phyloP scores from a whole-genome alignment of 2,329 filamentous ascomycete species.

The Sclerotinia spermophila region DNA sequence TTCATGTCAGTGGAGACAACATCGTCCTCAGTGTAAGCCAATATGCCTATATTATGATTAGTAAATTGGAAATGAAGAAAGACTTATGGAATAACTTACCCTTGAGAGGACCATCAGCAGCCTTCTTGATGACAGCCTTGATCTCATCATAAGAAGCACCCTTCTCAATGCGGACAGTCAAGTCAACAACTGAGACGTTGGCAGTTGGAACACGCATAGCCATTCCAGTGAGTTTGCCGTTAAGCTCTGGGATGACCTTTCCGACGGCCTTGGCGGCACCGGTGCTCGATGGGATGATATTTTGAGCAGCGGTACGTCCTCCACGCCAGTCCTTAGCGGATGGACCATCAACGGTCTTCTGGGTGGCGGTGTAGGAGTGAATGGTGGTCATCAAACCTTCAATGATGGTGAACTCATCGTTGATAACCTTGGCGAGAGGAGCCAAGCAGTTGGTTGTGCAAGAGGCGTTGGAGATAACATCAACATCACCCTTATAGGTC shows the following conservation, averaged over 20 bases:
- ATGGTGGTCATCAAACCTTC: constrained; percentile 99
- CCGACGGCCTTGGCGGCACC: constrained; percentile 99
- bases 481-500: constrained; percentile 82
- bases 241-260: constrained; percentile 97
- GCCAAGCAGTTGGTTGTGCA: constrained; percentile 99
- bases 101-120: constrained; percentile 79
- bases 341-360: constrained; percentile 98
- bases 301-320: constrained; percentile 97
- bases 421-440: constrained; percentile 97
- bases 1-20: constrained; percentile 91
- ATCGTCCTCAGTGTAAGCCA: constrained; percentile 95
- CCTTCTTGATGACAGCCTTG: constrained; percentile 87
- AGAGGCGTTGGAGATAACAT: constrained; percentile 98
- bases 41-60: constrained; percentile 57
- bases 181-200: constrained; percentile 98
- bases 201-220: constrained; percentile 97
- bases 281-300: constrained; percentile 99
- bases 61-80: background rate
- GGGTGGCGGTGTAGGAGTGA: constrained; percentile 99
- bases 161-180: constrained; percentile 95
- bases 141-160: constrained; percentile 82
- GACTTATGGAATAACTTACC: constrained; percentile 52
- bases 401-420: constrained; percentile 96
- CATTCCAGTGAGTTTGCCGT: constrained; percentile 99
- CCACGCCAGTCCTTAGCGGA: constrained; percentile 99